These are phyloP conservation scores for Blastocystis sp. DNA, from an alignment of 352 stramenopile species.

Conservation along the genomic window DNA sequence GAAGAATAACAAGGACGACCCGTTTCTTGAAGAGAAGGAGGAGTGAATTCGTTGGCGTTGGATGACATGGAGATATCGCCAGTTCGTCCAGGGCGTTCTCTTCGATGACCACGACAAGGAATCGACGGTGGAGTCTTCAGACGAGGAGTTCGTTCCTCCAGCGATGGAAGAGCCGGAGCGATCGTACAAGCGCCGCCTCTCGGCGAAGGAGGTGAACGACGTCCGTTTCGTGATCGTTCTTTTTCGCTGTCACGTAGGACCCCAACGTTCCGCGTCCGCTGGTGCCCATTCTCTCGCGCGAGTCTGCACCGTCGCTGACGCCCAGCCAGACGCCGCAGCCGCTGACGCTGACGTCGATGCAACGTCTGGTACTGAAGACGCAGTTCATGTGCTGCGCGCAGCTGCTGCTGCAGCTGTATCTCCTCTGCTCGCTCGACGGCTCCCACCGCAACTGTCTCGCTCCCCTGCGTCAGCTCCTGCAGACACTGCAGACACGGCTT, in stretches of 20 bases:
- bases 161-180: background rate
- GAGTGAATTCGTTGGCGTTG: background rate
- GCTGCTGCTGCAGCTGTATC: conserved; percentile 18
- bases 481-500: background rate
- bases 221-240: background rate
- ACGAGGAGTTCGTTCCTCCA: conserved; percentile 42
- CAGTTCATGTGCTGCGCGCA: conserved; percentile 39
- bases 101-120: background rate
- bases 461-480: background rate
- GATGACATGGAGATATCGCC: conserved; percentile 12
- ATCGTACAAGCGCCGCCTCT: conserved; percentile 1
- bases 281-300: background rate
- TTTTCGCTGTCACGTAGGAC: background rate
- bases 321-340: background rate
- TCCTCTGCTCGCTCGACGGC: background rate
- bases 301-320: background rate
- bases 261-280: background rate
- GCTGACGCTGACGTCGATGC: conserved; percentile 21
- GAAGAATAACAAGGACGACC: background rate
- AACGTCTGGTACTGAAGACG: background rate
- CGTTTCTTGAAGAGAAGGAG: conserved; percentile 22
- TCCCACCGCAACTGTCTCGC: background rate
- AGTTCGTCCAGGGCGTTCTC: conserved; percentile 40
- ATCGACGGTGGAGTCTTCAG: background rate
- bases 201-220: background rate